Evolutionary conservation across 345 rosid genomes (phyloP), one percentile per base, ranked within the genome.

Genomic region (Arabis hirsuta): DNA sequence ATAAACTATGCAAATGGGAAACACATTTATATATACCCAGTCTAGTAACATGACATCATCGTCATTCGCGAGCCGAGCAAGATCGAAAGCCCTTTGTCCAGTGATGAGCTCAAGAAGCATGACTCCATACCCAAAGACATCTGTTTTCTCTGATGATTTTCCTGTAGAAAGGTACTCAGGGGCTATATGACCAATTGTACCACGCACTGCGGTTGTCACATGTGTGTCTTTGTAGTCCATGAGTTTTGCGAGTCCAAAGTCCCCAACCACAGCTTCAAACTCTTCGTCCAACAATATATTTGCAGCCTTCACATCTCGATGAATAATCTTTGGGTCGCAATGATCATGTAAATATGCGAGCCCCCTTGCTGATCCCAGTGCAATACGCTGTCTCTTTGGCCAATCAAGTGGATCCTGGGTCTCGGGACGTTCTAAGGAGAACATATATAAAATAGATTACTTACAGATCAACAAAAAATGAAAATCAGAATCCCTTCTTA

Each of bases 251-350:
- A 95, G 78, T 50, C 99, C 99, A 55, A 95, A 94, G 72, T 95
- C 99, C 9, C 99, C 99, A 0, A 95, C 99, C 48, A 94, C 97
- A 13, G 99, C 99, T 77, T 91, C 99, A 52, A 84, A 94, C 7
- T 86, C 78, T 48, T 91, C 99, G 71, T 95, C 99, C 9, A 95
- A 90, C 76, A 95, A 79, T 64, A 95, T 87, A 62, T 95, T 95
- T 45, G 99, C 99, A 31, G 99, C 99, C 82, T 95, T 95, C n/a
- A 95, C 99, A 72, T 95, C 99, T 63, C 99, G 83, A 57, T 95
- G 99, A 52, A 95, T 95, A 44, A 95, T 95, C 81, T 95, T 95
- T 5, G 99, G 99, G 81, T 91, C 96, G 53, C 99, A 95, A 58
- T 94, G 99, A 75, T 95, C 99, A 9, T 95, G 99, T 59, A 95